A percentile compares a stretch with the other conserved stretches of the same genome.
Evolutionary conservation across 352 stramenopile species (phyloP).

Genomic region (Pythium periplocum): DNA sequence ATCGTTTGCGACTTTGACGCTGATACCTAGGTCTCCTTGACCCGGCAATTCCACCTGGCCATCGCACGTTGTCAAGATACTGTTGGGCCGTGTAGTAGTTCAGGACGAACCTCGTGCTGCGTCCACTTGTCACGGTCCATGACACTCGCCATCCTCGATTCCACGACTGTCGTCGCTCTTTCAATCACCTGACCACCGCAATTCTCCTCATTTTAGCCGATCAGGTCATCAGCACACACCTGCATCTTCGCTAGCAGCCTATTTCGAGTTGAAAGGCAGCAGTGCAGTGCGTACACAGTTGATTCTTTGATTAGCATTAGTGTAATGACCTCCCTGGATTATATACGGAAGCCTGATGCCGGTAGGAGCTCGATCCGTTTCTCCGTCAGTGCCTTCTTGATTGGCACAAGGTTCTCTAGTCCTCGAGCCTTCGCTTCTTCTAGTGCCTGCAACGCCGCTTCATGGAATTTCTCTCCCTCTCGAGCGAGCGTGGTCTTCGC

Average conservation of each 20-base stretch:
- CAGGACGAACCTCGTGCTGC: slow-evolving; percentile 7
- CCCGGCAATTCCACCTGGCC: slow-evolving; percentile 19
- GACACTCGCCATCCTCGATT: neutral
- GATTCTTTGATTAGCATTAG: slow-evolving; percentile 14
- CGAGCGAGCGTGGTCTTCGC: slow-evolving; percentile 28
- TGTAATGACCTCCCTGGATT: slow-evolving; percentile 9
- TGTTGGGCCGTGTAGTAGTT: neutral
- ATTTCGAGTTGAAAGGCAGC: too few relatives aligned
- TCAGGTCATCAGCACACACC: neutral
- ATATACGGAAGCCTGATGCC: slow-evolving; percentile 68
- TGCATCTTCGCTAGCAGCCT: neutral
- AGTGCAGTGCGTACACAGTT: neutral
- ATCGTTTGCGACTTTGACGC: slow-evolving; percentile 20
- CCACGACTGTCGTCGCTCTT: too few relatives aligned
- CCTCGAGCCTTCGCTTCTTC: slow-evolving; percentile 53
- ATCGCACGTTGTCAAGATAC: neutral
- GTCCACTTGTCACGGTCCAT: slow-evolving; percentile 2
- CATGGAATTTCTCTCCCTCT: slow-evolving; percentile 58
- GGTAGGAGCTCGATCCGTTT: slow-evolving; percentile 69
- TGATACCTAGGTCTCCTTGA: slow-evolving; percentile 25
- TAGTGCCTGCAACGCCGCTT: slow-evolving; percentile 44
- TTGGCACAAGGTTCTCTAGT: slow-evolving; percentile 57
- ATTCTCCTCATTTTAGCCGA: too few relatives aligned
- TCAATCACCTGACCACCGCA: too few relatives aligned
- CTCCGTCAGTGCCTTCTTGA: slow-evolving; percentile 66